Evolutionary conservation across 768 basidiomycete species (phyloP).

Genomic region (Russula lepida): DNA sequence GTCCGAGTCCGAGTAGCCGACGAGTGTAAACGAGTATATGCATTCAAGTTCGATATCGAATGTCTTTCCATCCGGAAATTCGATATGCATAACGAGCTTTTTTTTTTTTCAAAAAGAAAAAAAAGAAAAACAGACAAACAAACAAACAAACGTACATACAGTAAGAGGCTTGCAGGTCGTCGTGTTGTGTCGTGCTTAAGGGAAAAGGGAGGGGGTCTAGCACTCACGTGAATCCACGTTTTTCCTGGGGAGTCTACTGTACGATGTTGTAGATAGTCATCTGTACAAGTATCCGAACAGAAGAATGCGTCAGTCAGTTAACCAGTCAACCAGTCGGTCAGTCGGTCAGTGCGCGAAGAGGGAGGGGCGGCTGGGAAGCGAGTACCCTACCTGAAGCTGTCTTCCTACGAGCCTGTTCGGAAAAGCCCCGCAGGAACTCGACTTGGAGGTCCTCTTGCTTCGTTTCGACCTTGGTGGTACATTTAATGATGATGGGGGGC

Average conservation of each 20-base stretch:
- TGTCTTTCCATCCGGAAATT: neutral
- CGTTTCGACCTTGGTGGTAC: neutral
- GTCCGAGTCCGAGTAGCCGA: neutral
- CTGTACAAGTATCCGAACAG: neutral
- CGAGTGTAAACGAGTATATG: constrained; percentile 4
- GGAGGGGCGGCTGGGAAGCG: neutral
- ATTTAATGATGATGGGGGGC: neutral
- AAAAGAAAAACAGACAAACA: no score
- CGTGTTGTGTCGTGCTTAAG: neutral
- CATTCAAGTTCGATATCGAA: constrained; percentile 7
- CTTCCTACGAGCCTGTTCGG: neutral
- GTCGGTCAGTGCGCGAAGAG: neutral
- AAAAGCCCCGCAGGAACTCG: neutral
- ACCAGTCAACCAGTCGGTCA: neutral
- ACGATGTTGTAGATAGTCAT: neutral
- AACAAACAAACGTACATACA: no score
- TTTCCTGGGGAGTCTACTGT: neutral
- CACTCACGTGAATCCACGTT: constrained; percentile 4
- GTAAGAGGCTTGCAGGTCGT: neutral
- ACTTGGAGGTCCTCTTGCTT: constrained; percentile 10
- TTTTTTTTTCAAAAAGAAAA: neutral
- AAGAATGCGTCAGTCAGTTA: neutral
- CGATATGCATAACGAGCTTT: neutral
- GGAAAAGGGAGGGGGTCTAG: neutral
- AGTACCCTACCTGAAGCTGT: neutral